Evolutionary conservation across 2,329 filamentous ascomycete species (phyloP), one percentile per base, ranked within the genome.

Genomic region (Ophiocordyceps polyrhachis-furcata): DNA sequence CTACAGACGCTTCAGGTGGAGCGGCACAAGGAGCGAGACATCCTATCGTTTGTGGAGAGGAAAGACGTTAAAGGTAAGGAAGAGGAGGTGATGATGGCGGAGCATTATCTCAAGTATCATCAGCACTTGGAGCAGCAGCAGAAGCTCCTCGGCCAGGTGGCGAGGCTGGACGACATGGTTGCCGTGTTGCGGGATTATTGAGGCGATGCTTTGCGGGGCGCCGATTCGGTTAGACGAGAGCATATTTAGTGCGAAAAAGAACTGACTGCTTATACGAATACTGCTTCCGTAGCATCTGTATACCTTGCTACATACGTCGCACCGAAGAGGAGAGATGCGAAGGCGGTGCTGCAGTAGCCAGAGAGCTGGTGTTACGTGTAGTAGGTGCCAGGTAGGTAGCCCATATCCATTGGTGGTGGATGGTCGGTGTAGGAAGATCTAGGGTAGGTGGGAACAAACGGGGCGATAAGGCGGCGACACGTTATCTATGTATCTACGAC

Each of bases 1-100:
- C 60, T 95, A 43, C 84, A 94, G 59, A 81, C 87, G 21, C 72
- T 93, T 21, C 74, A 79, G 32, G 76, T 83, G 25, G 85, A 95
- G 60, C 75, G 83, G 37, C 72, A 75, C 43, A 77, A 77, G 50
- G 74, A 85, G 47, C 73, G 76, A 49, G 75, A 79, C 44, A 76
- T 93, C 21, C 69, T 96, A 28, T 74, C 80, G 25, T 84, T 94
- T 58, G 81, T 86, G 1, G 81, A 91, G 56, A 78, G 91, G 44
- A 82, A 78, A 20, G 89, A 96, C 58, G 84, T 95, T 23, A 78
- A 83, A 54, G 86, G 84, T 4, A 79, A 83, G 49, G 84, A 93
- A 60, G 78, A 91, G 54, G 79, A 85, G 48, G 83, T 83, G 55
- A 74, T 96, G 52, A 80, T 75, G 28, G 72, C 77, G 32, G 76